Base-by-base conservation (phyloP, 2,329 filamentous ascomycete species). In the Colletotrichum spaethianum region DNA sequence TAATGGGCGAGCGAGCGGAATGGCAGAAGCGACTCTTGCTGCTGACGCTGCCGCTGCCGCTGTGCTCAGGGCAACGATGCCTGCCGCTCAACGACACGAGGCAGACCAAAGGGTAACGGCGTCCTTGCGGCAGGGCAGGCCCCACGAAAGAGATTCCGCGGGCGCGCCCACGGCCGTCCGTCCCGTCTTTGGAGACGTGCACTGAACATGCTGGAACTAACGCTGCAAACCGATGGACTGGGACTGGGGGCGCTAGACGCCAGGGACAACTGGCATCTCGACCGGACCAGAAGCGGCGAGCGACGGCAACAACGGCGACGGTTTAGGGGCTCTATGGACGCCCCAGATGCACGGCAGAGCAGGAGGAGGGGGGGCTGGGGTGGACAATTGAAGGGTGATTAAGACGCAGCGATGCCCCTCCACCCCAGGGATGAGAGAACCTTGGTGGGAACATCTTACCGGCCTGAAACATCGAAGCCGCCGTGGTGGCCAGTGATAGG, bases 361-460 rank as follows among this genome's bases (percentile, higher is more conserved):
- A 36, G 33, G n/a, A n/a, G n/a, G n/a, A 36, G 33, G 33, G 33
- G 33, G 11, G 8, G 33, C 33, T 5, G 33, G 33, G 11, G 33
- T 7, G 8, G 33, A 36, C 33, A 36, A 36, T 9, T 11, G 33
- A 9, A 36, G 11, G 33, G 33, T 36, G 33, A 8, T 11, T 11
- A 36, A 36, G 8, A 36, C 8, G 7, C 33, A 36, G 33, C 23
- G 46, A 23, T 18, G 46, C 23, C 16, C 9, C 48, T 4, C 28
- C 28, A 16, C 14, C 46, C n/a, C 38, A 67, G 28, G 50, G 69
- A 40, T 36, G 26, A 36, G 40, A 64, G 23, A 70, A 53, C 50
- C 53, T 69, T 70, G 70, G 70, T 72, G 65, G 65, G 65, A 72
- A 72, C 59, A 70, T 72, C 70, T 72, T 72, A 72, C 70, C 59